Conservation (phyloP, 345 rosid species). For the Ceriops tagal region DNA sequence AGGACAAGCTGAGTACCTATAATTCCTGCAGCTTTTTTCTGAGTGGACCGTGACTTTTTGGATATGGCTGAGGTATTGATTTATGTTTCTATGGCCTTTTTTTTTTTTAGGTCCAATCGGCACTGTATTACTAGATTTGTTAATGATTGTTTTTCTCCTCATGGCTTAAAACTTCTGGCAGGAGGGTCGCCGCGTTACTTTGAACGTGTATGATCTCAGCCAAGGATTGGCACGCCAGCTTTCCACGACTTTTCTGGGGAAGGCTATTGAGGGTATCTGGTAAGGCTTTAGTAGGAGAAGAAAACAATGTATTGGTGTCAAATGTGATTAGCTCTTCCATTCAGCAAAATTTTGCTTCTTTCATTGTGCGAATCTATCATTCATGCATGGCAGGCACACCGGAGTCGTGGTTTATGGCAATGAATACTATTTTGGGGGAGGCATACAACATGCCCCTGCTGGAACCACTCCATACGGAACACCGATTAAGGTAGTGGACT, state of each 20-base stretch:
- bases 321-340: not conserved
- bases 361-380: not conserved
- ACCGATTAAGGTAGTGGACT: conserved; percentile 60
- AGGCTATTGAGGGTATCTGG: conserved; percentile 90
- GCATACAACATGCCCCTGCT: conserved; percentile 61
- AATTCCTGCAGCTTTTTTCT: not conserved
- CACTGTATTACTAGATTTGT: too few species aligned
- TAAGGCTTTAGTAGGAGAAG: conserved; percentile 27
- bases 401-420: conserved; percentile 77
- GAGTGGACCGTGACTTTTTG: not conserved
- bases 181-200: conserved; percentile 69
- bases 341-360: not conserved
- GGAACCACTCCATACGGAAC: conserved; percentile 79
- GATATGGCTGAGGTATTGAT: conserved; percentile 61
- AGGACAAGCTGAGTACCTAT: not conserved
- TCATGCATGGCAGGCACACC: conserved; percentile 65
- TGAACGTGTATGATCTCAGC: conserved; percentile 90
- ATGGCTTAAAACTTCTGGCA: conserved; percentile 27
- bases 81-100: not conserved
- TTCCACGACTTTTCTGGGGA: conserved; percentile 71
- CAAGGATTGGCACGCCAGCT: conserved; percentile 92
- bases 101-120: not conserved
- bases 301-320: not conserved
- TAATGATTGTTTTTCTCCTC: too few species aligned
- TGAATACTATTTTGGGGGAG: conserved; percentile 89